Evolutionary conservation across 805 yeast genomes (phyloP), one percentile per base, ranked within the genome.

Genomic region (Candida nemodendra): DNA sequence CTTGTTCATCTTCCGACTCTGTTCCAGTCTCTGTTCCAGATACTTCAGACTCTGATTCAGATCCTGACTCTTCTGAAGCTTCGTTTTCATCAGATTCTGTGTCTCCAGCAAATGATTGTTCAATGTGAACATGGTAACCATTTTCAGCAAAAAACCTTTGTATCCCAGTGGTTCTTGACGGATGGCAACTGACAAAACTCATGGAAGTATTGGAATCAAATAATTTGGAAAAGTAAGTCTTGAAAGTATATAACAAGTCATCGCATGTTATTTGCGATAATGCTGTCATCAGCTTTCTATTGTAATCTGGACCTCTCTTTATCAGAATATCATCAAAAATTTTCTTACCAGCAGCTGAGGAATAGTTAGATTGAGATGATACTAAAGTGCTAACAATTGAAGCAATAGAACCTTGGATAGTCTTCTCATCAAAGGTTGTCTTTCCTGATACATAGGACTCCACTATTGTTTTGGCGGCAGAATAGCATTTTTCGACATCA

Each of bases 371-470:
- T 47, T 85, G 90, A 4, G 68, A 61, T 17, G 78, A 72, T 0
- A 96, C 95, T 33, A 85, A 66, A 8, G 74, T 67, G 48, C 82
- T 82, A 18, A 89, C 90, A 34, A 87, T 74, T 9, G 85, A 73
- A 38, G 95, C 79, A 18, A 86, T 66, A 1, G 96, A 83, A 42
- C 89, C 90, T 45, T 79, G 78, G 18, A 89, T 64, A 46, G 76
- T 67, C 31, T 74, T 68, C 8, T 65, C 62, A 36, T 86, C 93
- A 50, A 91, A 71, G 19, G 62, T 56, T 1, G 61, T 48, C 3
- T 49, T 59, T 2, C 89, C 95, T 32, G 56, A 50, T 1, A 81
- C 82, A 51, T 71, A 76, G 26, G 75, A 81, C 2, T 66, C 63
- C 7, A 89, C 82, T 35, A 88, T 81, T 25, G 73, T 63, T 46